These are phyloP conservation scores for Paraphoma chrysanthemicola DNA, from an alignment of 2,329 filamentous ascomycete species.

Conservation along the genomic window DNA sequence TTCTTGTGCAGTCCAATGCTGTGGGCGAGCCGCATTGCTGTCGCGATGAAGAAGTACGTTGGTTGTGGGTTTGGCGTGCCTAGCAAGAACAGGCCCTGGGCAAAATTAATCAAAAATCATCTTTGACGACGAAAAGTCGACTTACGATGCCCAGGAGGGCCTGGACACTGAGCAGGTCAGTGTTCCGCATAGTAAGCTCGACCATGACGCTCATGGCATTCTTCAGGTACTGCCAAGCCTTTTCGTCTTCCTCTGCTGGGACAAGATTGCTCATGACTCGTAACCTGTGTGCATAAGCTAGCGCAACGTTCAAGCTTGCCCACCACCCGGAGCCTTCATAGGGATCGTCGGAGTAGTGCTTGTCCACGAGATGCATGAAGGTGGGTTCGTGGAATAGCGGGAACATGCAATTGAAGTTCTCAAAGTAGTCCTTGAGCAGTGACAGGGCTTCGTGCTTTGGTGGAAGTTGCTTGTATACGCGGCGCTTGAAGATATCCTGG, in stretches of 20 bases:
- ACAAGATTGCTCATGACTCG: conserved; percentile 96
- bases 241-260: conserved; percentile 87
- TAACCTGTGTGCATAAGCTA: conserved; percentile 92
- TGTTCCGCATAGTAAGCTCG: conserved; percentile 94
- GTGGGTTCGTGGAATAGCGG: conserved; percentile 97
- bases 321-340: conserved; percentile 98
- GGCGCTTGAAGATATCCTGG: conserved; percentile 85
- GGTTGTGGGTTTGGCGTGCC: conserved; percentile 97
- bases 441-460: conserved; percentile 87
- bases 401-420: conserved; percentile 99
- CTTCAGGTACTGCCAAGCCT: conserved; percentile 94
- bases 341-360: conserved; percentile 89
- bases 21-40: conserved; percentile 88
- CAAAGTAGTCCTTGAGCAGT: conserved; percentile 90
- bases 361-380: conserved; percentile 96
- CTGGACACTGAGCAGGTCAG: conserved; percentile 92
- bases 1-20: conserved; percentile 95
- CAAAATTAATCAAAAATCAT: conserved; percentile 21
- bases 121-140: background rate
- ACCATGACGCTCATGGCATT: conserved; percentile 94
- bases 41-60: conserved; percentile 87
- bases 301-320: conserved; percentile 91
- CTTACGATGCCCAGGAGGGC: conserved; percentile 85
- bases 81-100: conserved; percentile 82
- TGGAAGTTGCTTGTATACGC: conserved; percentile 82